Evolutionary conservation across 2,329 filamentous ascomycete genomes (phyloP).

Genomic region (Celoporthe dispersa): DNA sequence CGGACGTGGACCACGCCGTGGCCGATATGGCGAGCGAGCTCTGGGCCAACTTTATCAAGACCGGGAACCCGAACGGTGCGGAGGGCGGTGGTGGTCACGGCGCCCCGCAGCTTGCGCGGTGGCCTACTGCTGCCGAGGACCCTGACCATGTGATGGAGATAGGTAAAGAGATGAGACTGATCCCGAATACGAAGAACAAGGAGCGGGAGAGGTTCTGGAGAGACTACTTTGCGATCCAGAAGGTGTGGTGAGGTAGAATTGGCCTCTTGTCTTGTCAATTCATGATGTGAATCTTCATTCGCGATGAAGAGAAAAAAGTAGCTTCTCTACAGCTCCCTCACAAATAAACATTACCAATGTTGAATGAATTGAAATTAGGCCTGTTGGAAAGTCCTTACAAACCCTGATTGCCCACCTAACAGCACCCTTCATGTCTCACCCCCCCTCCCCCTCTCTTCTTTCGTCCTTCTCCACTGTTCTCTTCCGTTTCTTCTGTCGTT

Average conservation of each 20-base stretch:
- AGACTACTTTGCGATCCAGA: conserved; percentile 7
- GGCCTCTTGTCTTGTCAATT: neutral
- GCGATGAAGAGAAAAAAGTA: too few species aligned
- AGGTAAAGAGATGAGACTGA: conserved; percentile 7
- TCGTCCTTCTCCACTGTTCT: too few species aligned
- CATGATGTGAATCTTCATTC: too few species aligned
- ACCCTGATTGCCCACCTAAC: too few species aligned
- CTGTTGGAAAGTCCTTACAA: too few species aligned
- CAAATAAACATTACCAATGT: neutral
- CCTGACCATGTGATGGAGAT: conserved; percentile 11
- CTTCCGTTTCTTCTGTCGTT: too few species aligned
- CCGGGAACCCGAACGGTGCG: neutral
- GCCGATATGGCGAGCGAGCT: conserved; percentile 1
- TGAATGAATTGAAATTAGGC: neutral
- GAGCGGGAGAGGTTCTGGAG: conserved; percentile 7
- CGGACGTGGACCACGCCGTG: neutral
- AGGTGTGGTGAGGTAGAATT: neutral
- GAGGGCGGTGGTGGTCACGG: neutral
- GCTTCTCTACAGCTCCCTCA: too few species aligned
- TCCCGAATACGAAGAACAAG: neutral
- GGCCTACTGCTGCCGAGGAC: conserved; percentile 6
- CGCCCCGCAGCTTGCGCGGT: neutral
- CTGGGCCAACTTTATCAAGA: conserved; percentile 12
- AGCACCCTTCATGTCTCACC: too few species aligned
- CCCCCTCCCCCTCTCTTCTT: too few species aligned